phyloP scores from a whole-genome alignment of 306 rosid species.

The Rosa multiflora region DNA sequence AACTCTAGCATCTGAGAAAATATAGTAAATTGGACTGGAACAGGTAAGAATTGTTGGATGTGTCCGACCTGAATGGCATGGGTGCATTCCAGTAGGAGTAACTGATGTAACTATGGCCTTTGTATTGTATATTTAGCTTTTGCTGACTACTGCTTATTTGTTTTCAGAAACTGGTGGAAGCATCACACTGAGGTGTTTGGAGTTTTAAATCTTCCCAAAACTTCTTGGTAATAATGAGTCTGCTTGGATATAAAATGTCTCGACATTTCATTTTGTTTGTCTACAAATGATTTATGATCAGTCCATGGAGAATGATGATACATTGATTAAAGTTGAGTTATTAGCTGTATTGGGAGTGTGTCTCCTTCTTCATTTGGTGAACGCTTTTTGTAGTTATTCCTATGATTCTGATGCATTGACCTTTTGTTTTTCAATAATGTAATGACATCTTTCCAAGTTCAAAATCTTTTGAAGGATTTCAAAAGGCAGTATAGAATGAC shows the following conservation, averaged over 20 bases:
- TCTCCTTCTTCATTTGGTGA: conserved; percentile 8
- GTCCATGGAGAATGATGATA: conserved; percentile 23
- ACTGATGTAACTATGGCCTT: neutral
- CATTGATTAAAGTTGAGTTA: conserved; percentile 32
- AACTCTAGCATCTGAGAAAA: neutral
- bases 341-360: conserved; percentile 26
- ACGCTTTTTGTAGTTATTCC: conserved; percentile 20
- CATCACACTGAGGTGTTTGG: conserved; percentile 45
- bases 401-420: conserved; percentile 11
- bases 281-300: conserved; percentile 35
- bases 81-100: neutral
- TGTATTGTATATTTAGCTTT: conserved; percentile 10
- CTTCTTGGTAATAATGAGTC: conserved; percentile 49
- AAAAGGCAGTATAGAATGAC: neutral
- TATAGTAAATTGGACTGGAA: neutral
- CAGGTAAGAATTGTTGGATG: neutral
- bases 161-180: conserved; percentile 66
- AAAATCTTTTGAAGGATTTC: neutral
- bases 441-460: neutral
- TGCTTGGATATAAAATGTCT: conserved; percentile 33
- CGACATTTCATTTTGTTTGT: conserved; percentile 30
- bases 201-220: conserved; percentile 21
- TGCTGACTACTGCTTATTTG: conserved; percentile 26
- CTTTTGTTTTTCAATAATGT: conserved; percentile 17
- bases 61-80: neutral